Conservation (phyloP, 768 basidiomycete genomes). For the Tulasnella sp. region DNA sequence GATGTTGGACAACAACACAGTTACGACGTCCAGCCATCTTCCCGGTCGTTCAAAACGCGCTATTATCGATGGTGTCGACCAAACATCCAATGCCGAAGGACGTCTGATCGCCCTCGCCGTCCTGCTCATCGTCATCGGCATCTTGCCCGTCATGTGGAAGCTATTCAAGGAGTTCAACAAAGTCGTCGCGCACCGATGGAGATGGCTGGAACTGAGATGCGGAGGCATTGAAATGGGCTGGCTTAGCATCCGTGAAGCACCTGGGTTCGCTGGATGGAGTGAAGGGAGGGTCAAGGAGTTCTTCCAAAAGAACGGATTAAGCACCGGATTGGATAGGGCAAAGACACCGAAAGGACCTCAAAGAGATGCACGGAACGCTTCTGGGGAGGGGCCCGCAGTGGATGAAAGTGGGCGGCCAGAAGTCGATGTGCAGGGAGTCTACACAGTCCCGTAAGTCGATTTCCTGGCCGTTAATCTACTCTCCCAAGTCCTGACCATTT, state of each 20-base stretch:
- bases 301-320: slow-evolving; percentile 61
- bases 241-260: slow-evolving; percentile 58
- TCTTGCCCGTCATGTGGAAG: slow-evolving; percentile 61
- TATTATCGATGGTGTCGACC: slow-evolving; percentile 37
- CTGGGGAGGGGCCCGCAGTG: slow-evolving; percentile 5
- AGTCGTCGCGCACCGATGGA: slow-evolving; percentile 50
- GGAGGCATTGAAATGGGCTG: slow-evolving; percentile 71
- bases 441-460: slow-evolving; percentile 62
- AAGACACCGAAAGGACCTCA: slow-evolving; percentile 30
- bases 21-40: slow-evolving; percentile 34
- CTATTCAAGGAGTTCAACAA: slow-evolving; percentile 60
- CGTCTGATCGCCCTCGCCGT: slow-evolving; percentile 67
- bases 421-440: slow-evolving; percentile 66
- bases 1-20: slow-evolving; percentile 42
- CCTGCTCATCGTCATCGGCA: slow-evolving; percentile 55
- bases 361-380: slow-evolving; percentile 30
- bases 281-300: slow-evolving; percentile 70
- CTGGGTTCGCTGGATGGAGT: slow-evolving; percentile 67
- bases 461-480: not conserved
- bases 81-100: slow-evolving; percentile 47
- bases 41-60: slow-evolving; percentile 38
- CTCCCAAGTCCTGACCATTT: not conserved
- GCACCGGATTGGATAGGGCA: slow-evolving; percentile 32
- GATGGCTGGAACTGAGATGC: slow-evolving; percentile 62
- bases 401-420: slow-evolving; percentile 48